Evolutionary conservation across 2,329 filamentous ascomycete species (phyloP).

Genomic region (Corynespora cassiicola): DNA sequence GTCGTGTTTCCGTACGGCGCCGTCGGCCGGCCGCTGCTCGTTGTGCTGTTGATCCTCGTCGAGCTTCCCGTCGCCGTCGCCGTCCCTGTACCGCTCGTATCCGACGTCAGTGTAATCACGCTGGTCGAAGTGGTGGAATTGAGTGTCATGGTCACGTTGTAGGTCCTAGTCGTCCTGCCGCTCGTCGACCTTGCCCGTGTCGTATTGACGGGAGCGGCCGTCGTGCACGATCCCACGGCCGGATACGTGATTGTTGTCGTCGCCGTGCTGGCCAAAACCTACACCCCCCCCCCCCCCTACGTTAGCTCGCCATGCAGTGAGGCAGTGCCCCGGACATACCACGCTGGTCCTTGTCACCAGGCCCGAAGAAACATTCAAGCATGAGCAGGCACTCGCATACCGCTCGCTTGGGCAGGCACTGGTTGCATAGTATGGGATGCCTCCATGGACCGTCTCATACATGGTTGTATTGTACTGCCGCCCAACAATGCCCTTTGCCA

Average conservation of each 20-base stretch:
- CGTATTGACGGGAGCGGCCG: neutral
- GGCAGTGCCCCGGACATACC: conserved; percentile 20
- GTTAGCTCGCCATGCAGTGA: too few relatives aligned
- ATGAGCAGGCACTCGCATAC: conserved; percentile 36
- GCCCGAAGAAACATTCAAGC: conserved; percentile 24
- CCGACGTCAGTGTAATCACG: conserved; percentile 8
- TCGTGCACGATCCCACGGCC: conserved; percentile 4
- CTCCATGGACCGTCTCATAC: conserved; percentile 19
- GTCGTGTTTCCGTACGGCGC: conserved; percentile 3
- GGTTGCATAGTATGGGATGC: conserved; percentile 30
- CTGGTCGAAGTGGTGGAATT: conserved; percentile 10
- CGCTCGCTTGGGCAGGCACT: conserved; percentile 16
- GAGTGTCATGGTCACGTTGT: conserved; percentile 9
- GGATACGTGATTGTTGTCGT: conserved; percentile 5
- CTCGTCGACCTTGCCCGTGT: neutral
- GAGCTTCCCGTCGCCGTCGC: conserved; percentile 4
- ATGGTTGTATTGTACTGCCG: too few relatives aligned
- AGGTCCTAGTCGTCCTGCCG: conserved; percentile 6
- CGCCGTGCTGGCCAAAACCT: conserved; percentile 13
- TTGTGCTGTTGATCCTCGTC: neutral
- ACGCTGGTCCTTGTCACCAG: conserved; percentile 20
- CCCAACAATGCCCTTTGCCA: too few relatives aligned
- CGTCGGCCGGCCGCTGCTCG: neutral
- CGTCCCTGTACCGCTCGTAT: conserved; percentile 4
- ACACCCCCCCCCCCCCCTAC: too few relatives aligned